These are phyloP conservation scores for Erythrobasidium yunnanense DNA, from an alignment of 768 basidiomycete genomes.

Conservation along the genomic window DNA sequence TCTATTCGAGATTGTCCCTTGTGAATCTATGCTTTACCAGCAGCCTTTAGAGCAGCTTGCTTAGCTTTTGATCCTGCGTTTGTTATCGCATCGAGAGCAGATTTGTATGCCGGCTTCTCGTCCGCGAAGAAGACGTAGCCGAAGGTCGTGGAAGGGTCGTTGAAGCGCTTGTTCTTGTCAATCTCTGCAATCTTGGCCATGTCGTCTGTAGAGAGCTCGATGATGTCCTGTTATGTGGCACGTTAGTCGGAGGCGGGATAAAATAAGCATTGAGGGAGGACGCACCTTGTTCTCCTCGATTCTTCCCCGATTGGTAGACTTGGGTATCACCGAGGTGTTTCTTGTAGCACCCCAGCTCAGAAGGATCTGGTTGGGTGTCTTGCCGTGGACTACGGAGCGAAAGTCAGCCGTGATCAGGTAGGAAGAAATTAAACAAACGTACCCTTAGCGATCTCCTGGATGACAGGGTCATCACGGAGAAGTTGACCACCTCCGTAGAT, in stretches of 20 bases:
- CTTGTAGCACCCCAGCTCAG: slow-evolving; percentile 24
- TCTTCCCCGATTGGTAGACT: background rate
- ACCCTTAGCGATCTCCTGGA: slow-evolving; percentile 22
- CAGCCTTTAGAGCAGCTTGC: background rate
- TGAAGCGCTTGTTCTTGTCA: slow-evolving; percentile 28
- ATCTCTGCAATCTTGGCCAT: slow-evolving; percentile 27
- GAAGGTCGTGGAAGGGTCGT: slow-evolving; percentile 20
- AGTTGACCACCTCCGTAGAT: slow-evolving; percentile 25
- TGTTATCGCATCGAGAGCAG: slow-evolving; percentile 22
- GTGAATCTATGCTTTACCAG: background rate
- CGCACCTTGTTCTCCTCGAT: background rate
- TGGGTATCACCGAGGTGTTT: slow-evolving; percentile 25
- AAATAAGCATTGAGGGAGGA: background rate
- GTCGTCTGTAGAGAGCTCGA: slow-evolving; percentile 23
- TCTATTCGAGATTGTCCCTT: background rate
- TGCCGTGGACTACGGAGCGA: background rate
- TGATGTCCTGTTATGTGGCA: background rate
- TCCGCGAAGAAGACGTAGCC: slow-evolving; percentile 24
- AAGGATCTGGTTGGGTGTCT: slow-evolving; percentile 24
- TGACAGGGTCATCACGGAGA: slow-evolving; percentile 18
- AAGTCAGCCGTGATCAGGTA: background rate
- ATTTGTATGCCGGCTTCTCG: slow-evolving; percentile 10
- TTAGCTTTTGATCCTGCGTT: slow-evolving; percentile 18
- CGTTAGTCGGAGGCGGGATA: background rate
- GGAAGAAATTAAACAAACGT: too few species aligned